phyloP scores from a whole-genome alignment of 2,329 filamentous ascomycete genomes.

The Xenosphaeropsis pyriputrescens region DNA sequence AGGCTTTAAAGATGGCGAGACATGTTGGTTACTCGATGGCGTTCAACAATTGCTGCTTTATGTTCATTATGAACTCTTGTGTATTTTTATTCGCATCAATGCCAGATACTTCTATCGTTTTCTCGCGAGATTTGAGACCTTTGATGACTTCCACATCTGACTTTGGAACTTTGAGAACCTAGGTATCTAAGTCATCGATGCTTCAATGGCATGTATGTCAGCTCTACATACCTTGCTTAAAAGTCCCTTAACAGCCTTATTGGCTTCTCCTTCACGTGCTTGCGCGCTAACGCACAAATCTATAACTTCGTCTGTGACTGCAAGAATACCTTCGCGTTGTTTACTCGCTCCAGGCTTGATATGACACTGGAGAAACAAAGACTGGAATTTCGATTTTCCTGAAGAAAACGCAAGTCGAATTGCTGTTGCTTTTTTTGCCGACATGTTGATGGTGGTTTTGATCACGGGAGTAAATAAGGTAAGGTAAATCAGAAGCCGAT shows the following conservation, averaged over 20 bases:
- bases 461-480: constrained; percentile 3
- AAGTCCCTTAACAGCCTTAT: constrained; percentile 47
- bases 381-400: constrained; percentile 27
- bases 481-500: no score
- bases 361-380: constrained; percentile 46
- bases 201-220: background rate
- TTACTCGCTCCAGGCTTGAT: constrained; percentile 53
- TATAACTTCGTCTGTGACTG: constrained; percentile 39
- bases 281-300: constrained; percentile 52
- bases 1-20: constrained; percentile 2
- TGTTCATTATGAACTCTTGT: constrained; percentile 12
- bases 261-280: constrained; percentile 52
- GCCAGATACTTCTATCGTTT: constrained; percentile 31
- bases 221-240: constrained; percentile 36
- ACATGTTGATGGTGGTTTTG: no score
- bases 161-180: constrained; percentile 46
- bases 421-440: constrained; percentile 9
- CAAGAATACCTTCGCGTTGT: constrained; percentile 42
- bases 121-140: constrained; percentile 49
- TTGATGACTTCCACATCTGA: constrained; percentile 46
- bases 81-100: constrained; percentile 18
- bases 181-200: background rate
- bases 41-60: constrained; percentile 10
- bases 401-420: constrained; percentile 32
- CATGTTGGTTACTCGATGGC: constrained; percentile 5